Evolutionary conservation across 2,329 filamentous ascomycete genomes (phyloP), one percentile per base, ranked within the genome.

Genomic region (Hypomyces rosellus): DNA sequence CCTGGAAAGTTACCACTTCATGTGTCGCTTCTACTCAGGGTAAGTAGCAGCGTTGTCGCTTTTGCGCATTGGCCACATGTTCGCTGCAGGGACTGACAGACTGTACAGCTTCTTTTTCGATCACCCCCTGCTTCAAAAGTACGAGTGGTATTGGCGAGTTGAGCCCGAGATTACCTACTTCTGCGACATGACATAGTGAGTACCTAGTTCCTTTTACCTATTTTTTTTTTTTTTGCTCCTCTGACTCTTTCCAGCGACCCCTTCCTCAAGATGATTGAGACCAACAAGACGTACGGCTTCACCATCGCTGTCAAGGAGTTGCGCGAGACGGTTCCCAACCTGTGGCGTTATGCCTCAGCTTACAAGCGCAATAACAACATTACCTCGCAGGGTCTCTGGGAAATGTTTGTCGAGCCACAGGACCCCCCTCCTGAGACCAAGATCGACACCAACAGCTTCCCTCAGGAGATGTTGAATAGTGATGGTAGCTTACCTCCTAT

Each of bases 81-180:
- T 33, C 6, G 8, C 6, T 8, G 14, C 14, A 16, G 37, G n/a
- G 3, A 5, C 45, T 30, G 7, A 46, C 50, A 36, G 50, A 46
- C 33, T 13, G 46, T 40, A 22, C 55, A 81, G 89, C 40, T 93
- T 95, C 72, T 99, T 99, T 73, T 99, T 93, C 77, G 96, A 96
- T 69, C 93, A 99, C 66, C 87, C 91, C 57, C 81, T 97, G 34
- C 80, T 99, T 42, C 81, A 88, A 65, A 97, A 97, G 71, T 99
- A 97, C 72, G 90, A 97, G 66, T 99, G 93, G 93, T 99, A 99
- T 76, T 99, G 93, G 93, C 89, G 93, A 56, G 76, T 99, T 61
- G 93, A 99, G 77, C 93, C 93, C 57, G 93, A 99, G 72, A 97
- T 99, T 81, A 96, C 92, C 74, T 99, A 97, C 74, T 99, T 99